Evolutionary conservation across 2,329 filamentous ascomycete genomes (phyloP).

Genomic region (Aspergillus jensenii): DNA sequence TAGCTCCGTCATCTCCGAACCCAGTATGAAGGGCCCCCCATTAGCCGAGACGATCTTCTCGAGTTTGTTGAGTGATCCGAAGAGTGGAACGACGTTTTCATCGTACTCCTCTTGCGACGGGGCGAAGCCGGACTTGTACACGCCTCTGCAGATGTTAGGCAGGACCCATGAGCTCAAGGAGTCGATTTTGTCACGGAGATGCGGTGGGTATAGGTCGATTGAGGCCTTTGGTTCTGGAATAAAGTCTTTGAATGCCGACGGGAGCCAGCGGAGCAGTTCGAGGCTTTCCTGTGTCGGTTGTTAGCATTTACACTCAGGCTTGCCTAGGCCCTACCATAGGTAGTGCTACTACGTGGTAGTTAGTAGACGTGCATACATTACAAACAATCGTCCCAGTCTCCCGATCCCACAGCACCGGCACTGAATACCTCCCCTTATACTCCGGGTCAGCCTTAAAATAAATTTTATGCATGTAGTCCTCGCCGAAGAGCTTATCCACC

Average conservation of each 20-base stretch:
- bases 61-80: slow-evolving; percentile 60
- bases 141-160: slow-evolving; percentile 57
- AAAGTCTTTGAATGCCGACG: slow-evolving; percentile 53
- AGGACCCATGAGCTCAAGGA: slow-evolving; percentile 55
- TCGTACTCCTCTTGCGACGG: slow-evolving; percentile 57
- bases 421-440: slow-evolving; percentile 62
- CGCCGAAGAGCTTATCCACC: slow-evolving; percentile 59
- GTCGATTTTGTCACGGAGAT: slow-evolving; percentile 53
- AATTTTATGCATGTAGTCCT: slow-evolving; percentile 59
- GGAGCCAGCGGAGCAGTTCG: slow-evolving; percentile 59
- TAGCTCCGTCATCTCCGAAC: slow-evolving; percentile 57
- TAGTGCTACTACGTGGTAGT: no score
- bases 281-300: slow-evolving; percentile 11
- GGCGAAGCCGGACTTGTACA: slow-evolving; percentile 64
- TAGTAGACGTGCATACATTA: slow-evolving; percentile 53
- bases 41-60: slow-evolving; percentile 50
- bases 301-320: neutral
- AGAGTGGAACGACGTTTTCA: slow-evolving; percentile 54
- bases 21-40: slow-evolving; percentile 58
- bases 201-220: slow-evolving; percentile 55
- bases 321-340: no score
- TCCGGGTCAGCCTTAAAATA: slow-evolving; percentile 62
- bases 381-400: slow-evolving; percentile 57
- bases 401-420: slow-evolving; percentile 64
- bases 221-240: slow-evolving; percentile 46